Evolutionary conservation across 2,329 filamentous ascomycete species (phyloP).

Genomic region (Fusarium decemcellulare): DNA sequence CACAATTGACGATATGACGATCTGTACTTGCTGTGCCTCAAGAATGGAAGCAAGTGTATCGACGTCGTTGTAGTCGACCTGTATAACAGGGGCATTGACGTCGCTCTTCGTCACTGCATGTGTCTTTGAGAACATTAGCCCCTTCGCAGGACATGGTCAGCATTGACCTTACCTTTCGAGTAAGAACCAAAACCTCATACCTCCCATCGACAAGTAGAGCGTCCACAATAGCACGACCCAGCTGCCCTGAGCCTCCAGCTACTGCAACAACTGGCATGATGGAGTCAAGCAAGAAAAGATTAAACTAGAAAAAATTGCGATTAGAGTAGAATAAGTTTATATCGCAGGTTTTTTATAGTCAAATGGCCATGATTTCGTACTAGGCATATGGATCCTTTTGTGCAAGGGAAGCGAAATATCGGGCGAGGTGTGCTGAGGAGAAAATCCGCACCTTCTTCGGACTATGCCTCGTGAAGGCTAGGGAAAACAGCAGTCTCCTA

Average conservation of each 20-base stretch:
- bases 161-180: slow-evolving; percentile 52
- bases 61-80: slow-evolving; percentile 48
- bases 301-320: too few relatives aligned
- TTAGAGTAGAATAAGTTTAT: too few relatives aligned
- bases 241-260: slow-evolving; percentile 61
- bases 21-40: slow-evolving; percentile 57
- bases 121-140: slow-evolving; percentile 10
- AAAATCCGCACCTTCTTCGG: too few relatives aligned
- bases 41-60: slow-evolving; percentile 41
- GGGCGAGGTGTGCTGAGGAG: too few relatives aligned
- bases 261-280: slow-evolving; percentile 53
- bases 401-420: too few relatives aligned
- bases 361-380: too few relatives aligned
- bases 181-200: slow-evolving; percentile 57
- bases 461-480: too few relatives aligned
- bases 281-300: too few relatives aligned
- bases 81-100: slow-evolving; percentile 44
- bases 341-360: too few relatives aligned
- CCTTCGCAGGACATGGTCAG: neutral
- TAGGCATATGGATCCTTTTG: too few relatives aligned
- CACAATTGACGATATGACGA: slow-evolving; percentile 59
- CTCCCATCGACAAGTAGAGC: slow-evolving; percentile 52
- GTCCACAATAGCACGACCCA: slow-evolving; percentile 63
- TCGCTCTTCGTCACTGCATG: slow-evolving; percentile 35
- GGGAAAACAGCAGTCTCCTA: too few relatives aligned